Base-by-base conservation (phyloP, 2,329 filamentous ascomycete genomes). In the Fonsecaea multimorphosa region DNA sequence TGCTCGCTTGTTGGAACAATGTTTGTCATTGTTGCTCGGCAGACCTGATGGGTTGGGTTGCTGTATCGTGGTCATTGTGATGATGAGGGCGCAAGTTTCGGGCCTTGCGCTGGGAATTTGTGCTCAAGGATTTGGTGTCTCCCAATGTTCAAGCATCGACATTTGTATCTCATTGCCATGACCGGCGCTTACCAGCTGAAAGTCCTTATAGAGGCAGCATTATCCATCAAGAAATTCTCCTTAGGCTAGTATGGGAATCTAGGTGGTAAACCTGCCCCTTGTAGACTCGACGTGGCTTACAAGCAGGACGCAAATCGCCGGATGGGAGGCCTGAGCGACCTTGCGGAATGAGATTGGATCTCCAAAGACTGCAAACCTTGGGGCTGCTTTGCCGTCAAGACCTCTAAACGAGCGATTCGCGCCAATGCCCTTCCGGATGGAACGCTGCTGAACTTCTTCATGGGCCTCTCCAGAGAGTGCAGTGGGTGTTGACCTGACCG, bases 381-480 rank as follows among this genome's bases (percentile, higher is more conserved):
- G 16, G 36, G 36, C 38, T 19, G 38, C 38, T 19, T 7, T 44
- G 16, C 16, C 38, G n/a, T 44, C 7, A n/a, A 44, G 38, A 19
- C 38, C 19, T 44, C 16, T 44, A 44, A 44, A 44, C 38, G 38
- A 44, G 38, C 38, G 38, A 44, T 44, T 44, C 38, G 38, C 38
- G 1, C 2, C 5, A 1, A 16, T n/a, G 36, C 16, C 12, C 12
- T 4, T 2, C 12, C 12, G 36, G 36, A 38, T 38, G 5, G 14
- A 38, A 14, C 36, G 5, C 36, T 38, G 16, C 16, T 38, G 36
- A 38, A 14, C 36, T 38, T 31, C 29, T 31, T 31, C 8, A 3
- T 3, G 29, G 29, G 8, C 29, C 29, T 31, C 29, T 8, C 29
- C 29, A 31, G 29, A 31, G 29, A n/a, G 29, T 31, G 29, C 3